Conservation (phyloP, 306 rosid species). For the Morella rubra region DNA sequence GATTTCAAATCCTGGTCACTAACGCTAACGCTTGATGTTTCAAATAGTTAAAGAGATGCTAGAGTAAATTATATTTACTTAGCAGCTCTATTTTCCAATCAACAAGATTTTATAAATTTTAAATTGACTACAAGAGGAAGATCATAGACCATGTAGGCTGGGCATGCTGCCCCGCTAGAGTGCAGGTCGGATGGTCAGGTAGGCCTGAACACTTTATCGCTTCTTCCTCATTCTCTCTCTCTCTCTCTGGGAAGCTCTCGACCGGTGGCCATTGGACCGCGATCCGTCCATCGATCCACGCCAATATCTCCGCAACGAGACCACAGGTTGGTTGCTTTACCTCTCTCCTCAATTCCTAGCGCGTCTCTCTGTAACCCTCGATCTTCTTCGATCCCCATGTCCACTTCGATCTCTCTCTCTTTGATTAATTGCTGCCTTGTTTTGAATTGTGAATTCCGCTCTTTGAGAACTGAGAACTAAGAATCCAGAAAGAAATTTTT, state of each 20-base stretch:
- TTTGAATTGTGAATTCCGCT: neutral
- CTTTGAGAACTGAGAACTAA: neutral
- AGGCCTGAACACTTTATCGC: no score
- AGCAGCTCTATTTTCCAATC: no score
- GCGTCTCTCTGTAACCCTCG: neutral
- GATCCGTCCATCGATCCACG: conserved; percentile 30
- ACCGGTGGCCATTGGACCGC: conserved; percentile 32
- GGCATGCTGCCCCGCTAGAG: no score
- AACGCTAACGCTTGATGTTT: no score
- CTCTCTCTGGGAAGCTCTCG: conserved; percentile 11
- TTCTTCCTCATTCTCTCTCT: no score
- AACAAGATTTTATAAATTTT: no score
- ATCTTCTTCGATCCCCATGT: conserved; percentile 16
- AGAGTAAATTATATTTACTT: no score
- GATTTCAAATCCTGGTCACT: no score
- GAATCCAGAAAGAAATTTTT: neutral
- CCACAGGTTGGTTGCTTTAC: conserved; percentile 40
- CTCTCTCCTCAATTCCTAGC: neutral
- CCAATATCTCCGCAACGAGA: conserved; percentile 13
- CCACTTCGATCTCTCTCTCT: conserved; percentile 4
- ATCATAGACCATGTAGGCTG: no score
- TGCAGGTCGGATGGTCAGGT: no score
- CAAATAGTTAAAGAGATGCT: no score
- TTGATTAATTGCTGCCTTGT: neutral
- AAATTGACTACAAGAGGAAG: no score